A percentile compares a stretch with the other conserved stretches of the same genome.
Evolutionary conservation across 768 basidiomycete genomes (phyloP).

Genomic region (Russula earlei): DNA sequence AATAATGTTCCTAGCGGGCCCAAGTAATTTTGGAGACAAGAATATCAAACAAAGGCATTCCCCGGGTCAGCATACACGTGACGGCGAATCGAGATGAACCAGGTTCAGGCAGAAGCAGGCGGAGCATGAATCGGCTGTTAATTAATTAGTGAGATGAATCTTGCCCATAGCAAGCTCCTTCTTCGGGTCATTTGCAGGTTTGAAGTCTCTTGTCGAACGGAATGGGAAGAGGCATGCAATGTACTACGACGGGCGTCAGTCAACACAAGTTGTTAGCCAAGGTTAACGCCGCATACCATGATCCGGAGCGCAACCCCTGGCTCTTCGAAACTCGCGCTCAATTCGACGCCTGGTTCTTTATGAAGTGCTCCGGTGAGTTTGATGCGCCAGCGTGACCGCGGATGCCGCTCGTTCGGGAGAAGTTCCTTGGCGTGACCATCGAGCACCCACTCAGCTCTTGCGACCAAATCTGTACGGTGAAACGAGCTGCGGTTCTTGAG

Average conservation of each 20-base stretch:
- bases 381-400: conserved; percentile 1
- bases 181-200: not conserved
- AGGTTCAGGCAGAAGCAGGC: not conserved
- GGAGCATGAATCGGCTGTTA: not conserved
- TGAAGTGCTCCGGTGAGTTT: conserved; percentile 3
- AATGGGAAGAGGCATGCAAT: conserved; percentile 3
- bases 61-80: not conserved
- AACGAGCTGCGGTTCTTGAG: not conserved
- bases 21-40: too few species aligned
- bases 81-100: not conserved
- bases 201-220: not conserved
- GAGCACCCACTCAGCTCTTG: conserved; percentile 4
- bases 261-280: too few species aligned
- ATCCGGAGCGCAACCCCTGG: not conserved
- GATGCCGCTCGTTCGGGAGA: not conserved
- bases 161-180: conserved; percentile 4
- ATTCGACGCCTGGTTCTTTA: not conserved
- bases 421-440: not conserved
- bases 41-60: too few species aligned
- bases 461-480: not conserved
- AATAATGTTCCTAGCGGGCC: too few species aligned
- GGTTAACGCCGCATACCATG: conserved; percentile 2
- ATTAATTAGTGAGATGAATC: not conserved
- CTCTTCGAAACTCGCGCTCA: conserved; percentile 2
- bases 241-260: not conserved